These are phyloP conservation scores for Phytophthora pseudosyringae DNA, from an alignment of 352 stramenopile species.

Conservation along the genomic window DNA sequence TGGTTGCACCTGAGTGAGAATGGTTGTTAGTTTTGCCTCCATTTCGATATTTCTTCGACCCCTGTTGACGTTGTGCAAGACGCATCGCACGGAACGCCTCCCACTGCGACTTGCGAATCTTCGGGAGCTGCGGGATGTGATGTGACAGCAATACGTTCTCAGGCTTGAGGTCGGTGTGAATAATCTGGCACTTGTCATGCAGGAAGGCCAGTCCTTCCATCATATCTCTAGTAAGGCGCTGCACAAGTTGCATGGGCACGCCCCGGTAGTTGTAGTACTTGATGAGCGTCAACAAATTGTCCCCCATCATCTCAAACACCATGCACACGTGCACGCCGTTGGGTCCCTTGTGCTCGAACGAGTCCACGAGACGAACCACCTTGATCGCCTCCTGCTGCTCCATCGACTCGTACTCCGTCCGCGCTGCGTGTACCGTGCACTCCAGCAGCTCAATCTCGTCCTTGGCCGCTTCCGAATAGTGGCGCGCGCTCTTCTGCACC, in stretches of 20 bases:
- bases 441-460: slow-evolving; percentile 98
- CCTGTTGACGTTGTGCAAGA: slow-evolving; percentile 51
- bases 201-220: slow-evolving; percentile 97
- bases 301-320: slow-evolving; percentile 99
- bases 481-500: slow-evolving; percentile 97
- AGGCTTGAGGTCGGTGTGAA: slow-evolving; percentile 99
- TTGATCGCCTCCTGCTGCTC: slow-evolving; percentile 43
- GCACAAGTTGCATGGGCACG: slow-evolving; percentile 96
- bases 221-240: slow-evolving; percentile 95
- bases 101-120: slow-evolving; percentile 69
- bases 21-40: slow-evolving; percentile 2
- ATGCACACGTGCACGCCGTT: slow-evolving; percentile 98
- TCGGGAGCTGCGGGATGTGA: slow-evolving; percentile 71
- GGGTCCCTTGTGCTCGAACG: slow-evolving; percentile 97
- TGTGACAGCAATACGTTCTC: slow-evolving; percentile 98
- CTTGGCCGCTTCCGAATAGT: slow-evolving; percentile 98
- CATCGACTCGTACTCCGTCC: slow-evolving; percentile 24
- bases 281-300: slow-evolving; percentile 98
- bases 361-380: slow-evolving; percentile 88
- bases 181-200: slow-evolving; percentile 97
- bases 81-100: slow-evolving; percentile 50
- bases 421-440: slow-evolving; percentile 79
- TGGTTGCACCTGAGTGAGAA: slow-evolving; percentile 4
- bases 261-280: slow-evolving; percentile 99
- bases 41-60: slow-evolving; percentile 6